Base-by-base conservation (phyloP, 164 flowering plant genomes). In the Piper betle region DNA sequence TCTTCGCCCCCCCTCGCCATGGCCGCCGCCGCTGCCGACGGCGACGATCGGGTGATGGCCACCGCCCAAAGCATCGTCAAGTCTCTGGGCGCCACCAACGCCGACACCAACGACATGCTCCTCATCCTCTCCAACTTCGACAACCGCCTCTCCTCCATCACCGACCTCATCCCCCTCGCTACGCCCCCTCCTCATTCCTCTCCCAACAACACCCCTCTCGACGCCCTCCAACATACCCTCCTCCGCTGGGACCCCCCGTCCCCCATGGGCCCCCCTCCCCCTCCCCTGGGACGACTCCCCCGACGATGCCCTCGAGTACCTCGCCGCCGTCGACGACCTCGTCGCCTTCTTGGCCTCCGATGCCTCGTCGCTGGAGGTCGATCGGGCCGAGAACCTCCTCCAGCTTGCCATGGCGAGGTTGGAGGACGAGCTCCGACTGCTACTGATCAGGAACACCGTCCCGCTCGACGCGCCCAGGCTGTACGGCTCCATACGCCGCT, bases 11-110 rank as follows among this genome's bases (percentile, higher is more conserved):
- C 19, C 11, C 19, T 53, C 19, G 13, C 57, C 58, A 63, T 63
- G 66, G 60, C 59, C 6, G 67, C 72, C n/a, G 60, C 71, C 2
- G 57, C 70, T 3, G 91, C 78, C 17, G 91, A 80, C 20, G 91
- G 83, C 9, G 77, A 85, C 50, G 84, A 85, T 64, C 70, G 81
- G 61, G 85, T 85, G 7, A 67, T 82, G 38, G 91, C 85, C 4
- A 68, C 85, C 25, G 91, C 91, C 15, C 87, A 84, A 58, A 79
- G 77, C 60, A 84, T 84, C 57, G 74, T 82, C 62, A 80, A 80
- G 66, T 72, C 77, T 17, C 73, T 84, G 38, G 79, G 82, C 12
- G 72, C 82, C 4, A 75, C 81, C 4, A 77, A 78, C 58, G 74
- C 75, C 19, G 76, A 72, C 6, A 75, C 79, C 10, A 78, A 82